Conservation (phyloP, 2,329 filamentous ascomycete species). For the Sporothrix sp. region DNA sequence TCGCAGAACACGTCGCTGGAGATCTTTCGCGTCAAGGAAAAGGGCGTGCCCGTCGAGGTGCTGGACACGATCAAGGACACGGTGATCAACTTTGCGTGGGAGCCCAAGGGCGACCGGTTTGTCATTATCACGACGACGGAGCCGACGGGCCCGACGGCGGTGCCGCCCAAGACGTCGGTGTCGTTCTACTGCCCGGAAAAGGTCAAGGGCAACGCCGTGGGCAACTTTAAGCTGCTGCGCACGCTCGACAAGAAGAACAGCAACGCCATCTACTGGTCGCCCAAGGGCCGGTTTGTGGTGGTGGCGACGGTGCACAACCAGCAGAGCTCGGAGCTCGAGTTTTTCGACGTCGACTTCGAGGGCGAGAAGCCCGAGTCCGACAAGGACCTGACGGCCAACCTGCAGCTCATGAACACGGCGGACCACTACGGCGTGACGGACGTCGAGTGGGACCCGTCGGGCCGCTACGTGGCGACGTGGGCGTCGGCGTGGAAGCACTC, state of each 20-base stretch:
- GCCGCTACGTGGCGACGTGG: conserved; percentile 86
- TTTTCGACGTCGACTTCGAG: conserved; percentile 96
- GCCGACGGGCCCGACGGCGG: conserved; percentile 64
- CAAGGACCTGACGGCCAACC: conserved; percentile 88
- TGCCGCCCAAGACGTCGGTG: conserved; percentile 87
- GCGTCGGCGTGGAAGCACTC: conserved; percentile 93
- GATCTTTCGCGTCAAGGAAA: conserved; percentile 95
- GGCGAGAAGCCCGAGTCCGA: conserved; percentile 89
- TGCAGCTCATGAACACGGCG: conserved; percentile 85
- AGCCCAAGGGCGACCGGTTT: conserved; percentile 94
- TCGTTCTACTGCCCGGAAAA: conserved; percentile 97
- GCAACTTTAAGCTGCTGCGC: conserved; percentile 93
- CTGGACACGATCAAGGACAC: conserved; percentile 97
- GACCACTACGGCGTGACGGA: conserved; percentile 98
- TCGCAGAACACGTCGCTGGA: conserved; percentile 93
- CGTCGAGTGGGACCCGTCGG: conserved; percentile 95
- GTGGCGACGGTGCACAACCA: conserved; percentile 87
- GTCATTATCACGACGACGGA: conserved; percentile 94
- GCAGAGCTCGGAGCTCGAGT: conserved; percentile 91
- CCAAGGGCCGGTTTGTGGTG: conserved; percentile 87
- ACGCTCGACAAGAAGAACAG: conserved; percentile 98
- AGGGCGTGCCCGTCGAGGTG: conserved; percentile 96
- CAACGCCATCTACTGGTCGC: conserved; percentile 99
- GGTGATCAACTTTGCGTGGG: conserved; percentile 99
- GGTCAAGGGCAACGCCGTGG: conserved; percentile 66